phyloP scores from a whole-genome alignment of 495 filamentous ascomycete species.

The Coniosporium apollinis region DNA sequence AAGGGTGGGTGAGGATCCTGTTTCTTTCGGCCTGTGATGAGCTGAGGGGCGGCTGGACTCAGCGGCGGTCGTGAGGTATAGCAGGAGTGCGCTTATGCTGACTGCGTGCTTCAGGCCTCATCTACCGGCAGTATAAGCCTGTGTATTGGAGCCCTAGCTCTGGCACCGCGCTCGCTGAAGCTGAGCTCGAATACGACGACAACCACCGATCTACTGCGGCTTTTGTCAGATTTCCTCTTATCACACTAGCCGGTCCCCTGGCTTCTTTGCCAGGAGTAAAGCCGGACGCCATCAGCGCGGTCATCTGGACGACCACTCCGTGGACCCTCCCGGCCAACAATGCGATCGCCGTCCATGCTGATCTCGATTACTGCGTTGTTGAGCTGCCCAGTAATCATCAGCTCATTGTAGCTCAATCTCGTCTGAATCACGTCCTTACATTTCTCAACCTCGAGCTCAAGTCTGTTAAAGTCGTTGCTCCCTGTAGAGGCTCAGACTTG shows the following conservation, averaged over 20 bases:
- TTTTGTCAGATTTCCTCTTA: conserved; percentile 63
- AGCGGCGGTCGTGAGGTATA: neutral
- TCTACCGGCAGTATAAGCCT: conserved; percentile 78
- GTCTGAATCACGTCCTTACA: conserved; percentile 35
- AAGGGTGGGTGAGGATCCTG: conserved; percentile 32
- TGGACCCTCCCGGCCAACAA: conserved; percentile 94
- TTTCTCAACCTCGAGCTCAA: conserved; percentile 4
- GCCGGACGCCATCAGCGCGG: conserved; percentile 39
- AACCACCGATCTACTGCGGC: conserved; percentile 66
- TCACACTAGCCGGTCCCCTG: conserved; percentile 31
- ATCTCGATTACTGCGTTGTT: conserved; percentile 58
- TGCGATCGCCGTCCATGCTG: conserved; percentile 62
- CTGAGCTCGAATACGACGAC: conserved; percentile 88
- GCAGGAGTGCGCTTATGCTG: too few species aligned
- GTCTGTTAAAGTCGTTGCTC: conserved; percentile 29
- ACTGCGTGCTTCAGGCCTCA: conserved; percentile 36
- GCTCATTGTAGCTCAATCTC: conserved; percentile 48
- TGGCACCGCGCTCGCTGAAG: conserved; percentile 80
- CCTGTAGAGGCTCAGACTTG: conserved; percentile 49
- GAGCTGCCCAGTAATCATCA: conserved; percentile 35
- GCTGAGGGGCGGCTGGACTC: neutral
- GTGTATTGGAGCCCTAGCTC: conserved; percentile 95
- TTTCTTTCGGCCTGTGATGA: neutral
- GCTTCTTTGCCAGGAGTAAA: conserved; percentile 1
- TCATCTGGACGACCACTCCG: conserved; percentile 95